Percentiles rank a stretch among this genome's conserved stretches.
Conservation (phyloP, 1,284 basidiomycete genomes). For the Rhodotorula glutinis region DNA sequence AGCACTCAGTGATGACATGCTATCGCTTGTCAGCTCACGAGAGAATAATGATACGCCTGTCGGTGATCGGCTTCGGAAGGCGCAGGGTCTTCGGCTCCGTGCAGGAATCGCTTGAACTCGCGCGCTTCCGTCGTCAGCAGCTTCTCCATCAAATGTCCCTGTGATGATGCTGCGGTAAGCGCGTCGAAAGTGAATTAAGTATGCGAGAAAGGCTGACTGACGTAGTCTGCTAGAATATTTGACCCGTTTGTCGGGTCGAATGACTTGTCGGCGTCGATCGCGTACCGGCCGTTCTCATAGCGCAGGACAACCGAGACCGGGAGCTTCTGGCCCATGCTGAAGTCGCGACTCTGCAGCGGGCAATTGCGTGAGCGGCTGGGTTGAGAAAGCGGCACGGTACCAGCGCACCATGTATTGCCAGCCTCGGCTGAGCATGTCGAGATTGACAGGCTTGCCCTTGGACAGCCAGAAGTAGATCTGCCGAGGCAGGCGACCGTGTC, state of each 20-base stretch:
- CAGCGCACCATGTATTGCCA: conserved; percentile 11
- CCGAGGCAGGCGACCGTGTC: background rate
- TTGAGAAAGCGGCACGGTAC: background rate
- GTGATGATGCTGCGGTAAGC: conserved; percentile 7
- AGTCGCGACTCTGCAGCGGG: conserved; percentile 57
- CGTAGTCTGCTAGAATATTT: conserved; percentile 55
- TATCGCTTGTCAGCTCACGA: conserved; percentile 53
- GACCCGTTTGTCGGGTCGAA: conserved; percentile 55
- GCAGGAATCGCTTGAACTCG: conserved; percentile 66
- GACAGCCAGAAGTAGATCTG: conserved; percentile 70
- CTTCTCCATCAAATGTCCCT: conserved; percentile 88
- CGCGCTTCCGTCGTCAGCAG: conserved; percentile 68
- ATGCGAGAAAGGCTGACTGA: conserved; percentile 2
- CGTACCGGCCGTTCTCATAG: conserved; percentile 61
- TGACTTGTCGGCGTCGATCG: conserved; percentile 69
- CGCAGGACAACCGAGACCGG: conserved; percentile 70
- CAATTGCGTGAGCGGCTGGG: background rate
- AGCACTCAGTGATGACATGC: background rate
- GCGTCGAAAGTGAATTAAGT: fast-evolving
- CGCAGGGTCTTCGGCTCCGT: conserved; percentile 50
- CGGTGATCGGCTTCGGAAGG: conserved; percentile 45
- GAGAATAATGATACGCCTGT: conserved; percentile 76
- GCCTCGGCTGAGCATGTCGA: conserved; percentile 41
- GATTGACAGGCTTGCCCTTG: conserved; percentile 46
- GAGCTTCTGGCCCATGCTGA: conserved; percentile 76